phyloP scores from a whole-genome alignment of 2,329 filamentous ascomycete genomes.

The Exophiala phaeomuriformis region DNA sequence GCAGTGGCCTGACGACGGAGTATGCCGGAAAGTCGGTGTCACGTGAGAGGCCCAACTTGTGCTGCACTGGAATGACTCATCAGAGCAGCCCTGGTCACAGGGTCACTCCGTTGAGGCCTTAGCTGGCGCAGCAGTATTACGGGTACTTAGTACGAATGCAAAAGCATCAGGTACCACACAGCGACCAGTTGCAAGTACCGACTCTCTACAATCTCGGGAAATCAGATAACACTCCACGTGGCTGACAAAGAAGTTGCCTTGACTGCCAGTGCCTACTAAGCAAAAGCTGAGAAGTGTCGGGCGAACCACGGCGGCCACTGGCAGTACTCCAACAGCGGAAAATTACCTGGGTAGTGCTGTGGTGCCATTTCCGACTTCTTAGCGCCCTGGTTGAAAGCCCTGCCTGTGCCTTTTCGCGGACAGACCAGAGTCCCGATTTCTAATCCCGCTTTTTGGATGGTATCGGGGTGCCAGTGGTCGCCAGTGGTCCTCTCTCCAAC shows the following conservation, averaged over 20 bases:
- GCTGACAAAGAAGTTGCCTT: too few species aligned
- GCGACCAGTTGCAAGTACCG: too few species aligned
- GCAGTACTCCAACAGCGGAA: too few species aligned
- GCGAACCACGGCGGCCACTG: too few species aligned
- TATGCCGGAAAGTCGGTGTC: not conserved
- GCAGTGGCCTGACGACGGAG: slow-evolving; percentile 10
- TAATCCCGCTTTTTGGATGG: slow-evolving; percentile 7
- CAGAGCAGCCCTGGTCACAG: not conserved
- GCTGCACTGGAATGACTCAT: not conserved
- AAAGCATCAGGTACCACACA: not conserved
- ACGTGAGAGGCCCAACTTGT: slow-evolving; percentile 6
- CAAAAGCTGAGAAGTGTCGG: too few species aligned
- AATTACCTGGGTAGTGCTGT: too few species aligned
- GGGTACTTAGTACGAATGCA: not conserved
- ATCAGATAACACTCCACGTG: too few species aligned
- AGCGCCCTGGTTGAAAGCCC: not conserved
- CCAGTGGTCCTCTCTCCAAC: not conserved
- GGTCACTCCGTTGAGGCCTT: not conserved
- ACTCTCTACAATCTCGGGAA: too few species aligned
- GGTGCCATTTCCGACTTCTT: not conserved
- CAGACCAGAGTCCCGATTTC: slow-evolving; percentile 10
- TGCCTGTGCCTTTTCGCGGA: not conserved
- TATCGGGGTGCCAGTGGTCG: not conserved
- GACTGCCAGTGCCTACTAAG: too few species aligned
- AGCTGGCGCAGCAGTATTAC: not conserved